phyloP scores from a whole-genome alignment of 352 stramenopile species.

The Globisporangium okanoganense region DNA sequence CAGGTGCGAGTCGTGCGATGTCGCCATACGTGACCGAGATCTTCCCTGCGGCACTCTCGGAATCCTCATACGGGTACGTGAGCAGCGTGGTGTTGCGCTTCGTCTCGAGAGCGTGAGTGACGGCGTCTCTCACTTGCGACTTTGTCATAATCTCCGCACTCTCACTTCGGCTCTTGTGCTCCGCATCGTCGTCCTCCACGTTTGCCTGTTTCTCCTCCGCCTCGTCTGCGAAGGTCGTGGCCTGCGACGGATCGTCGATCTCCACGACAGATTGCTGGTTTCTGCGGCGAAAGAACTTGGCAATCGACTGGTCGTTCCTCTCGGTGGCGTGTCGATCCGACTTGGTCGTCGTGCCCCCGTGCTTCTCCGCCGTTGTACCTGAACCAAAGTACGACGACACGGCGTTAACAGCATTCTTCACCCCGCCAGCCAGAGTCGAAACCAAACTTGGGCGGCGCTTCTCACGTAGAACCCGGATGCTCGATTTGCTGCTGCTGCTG shows the following conservation, averaged over 20 bases:
- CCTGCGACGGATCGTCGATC: conserved; percentile 13
- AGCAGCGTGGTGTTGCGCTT: conserved; percentile 23
- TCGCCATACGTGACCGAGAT: conserved; percentile 86
- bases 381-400: conserved; percentile 22
- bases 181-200: neutral
- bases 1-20: conserved; percentile 80
- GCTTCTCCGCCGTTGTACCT: conserved; percentile 1
- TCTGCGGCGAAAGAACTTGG: conserved; percentile 7
- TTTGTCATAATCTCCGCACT: neutral
- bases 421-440: conserved; percentile 16
- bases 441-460: conserved; percentile 22
- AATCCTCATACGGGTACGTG: conserved; percentile 62
- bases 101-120: neutral
- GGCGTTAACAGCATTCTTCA: conserved; percentile 27
- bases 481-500: neutral
- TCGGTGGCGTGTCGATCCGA: neutral
- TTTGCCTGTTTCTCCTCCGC: neutral
- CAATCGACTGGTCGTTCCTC: conserved; percentile 11
- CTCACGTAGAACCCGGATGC: neutral
- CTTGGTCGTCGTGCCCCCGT: neutral
- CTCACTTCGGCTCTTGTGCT: neutral
- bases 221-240: neutral
- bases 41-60: conserved; percentile 27
- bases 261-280: conserved; percentile 7
- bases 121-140: neutral